These are phyloP conservation scores for Petasospora rhodanensis DNA, from an alignment of 1,139 yeast species.

Conservation along the genomic window DNA sequence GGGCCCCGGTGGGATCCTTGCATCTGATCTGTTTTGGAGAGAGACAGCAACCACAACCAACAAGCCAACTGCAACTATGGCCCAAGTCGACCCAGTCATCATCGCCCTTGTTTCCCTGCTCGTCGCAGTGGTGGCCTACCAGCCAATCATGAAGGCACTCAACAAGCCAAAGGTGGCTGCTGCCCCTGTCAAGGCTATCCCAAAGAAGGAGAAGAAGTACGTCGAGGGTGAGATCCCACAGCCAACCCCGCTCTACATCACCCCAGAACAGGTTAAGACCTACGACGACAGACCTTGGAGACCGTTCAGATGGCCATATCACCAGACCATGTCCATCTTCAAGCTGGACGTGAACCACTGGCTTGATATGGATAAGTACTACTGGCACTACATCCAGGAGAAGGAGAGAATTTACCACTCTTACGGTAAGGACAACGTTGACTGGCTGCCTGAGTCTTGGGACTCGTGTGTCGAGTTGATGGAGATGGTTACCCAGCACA, in stretches of 20 bases:
- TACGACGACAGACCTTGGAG: conserved; percentile 80
- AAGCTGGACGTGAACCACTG: conserved; percentile 68
- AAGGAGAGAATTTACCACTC: conserved; percentile 52
- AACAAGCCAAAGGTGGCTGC: conserved; percentile 1
- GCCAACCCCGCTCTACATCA: conserved; percentile 58
- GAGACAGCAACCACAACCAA: too few relatives aligned
- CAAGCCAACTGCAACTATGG: conserved; percentile 10
- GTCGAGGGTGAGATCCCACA: conserved; percentile 37
- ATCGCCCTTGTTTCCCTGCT: conserved; percentile 8
- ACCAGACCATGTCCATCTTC: conserved; percentile 73
- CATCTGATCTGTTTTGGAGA: too few relatives aligned
- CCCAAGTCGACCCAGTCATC: conserved; percentile 12
- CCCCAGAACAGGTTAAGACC: conserved; percentile 60
- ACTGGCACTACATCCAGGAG: conserved; percentile 60
- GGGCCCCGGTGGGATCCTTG: too few relatives aligned
- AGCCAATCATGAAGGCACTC: conserved; percentile 8
- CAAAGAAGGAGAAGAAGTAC: too few relatives aligned
- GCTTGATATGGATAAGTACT: conserved; percentile 77
- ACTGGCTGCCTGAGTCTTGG: conserved; percentile 64
- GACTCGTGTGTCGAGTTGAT: conserved; percentile 61
- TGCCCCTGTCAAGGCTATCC: conserved; percentile 3
- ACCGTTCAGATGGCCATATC: conserved; percentile 77
- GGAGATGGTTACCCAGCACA: conserved; percentile 57
- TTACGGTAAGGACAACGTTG: conserved; percentile 60
- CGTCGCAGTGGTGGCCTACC: conserved; percentile 9